A percentile compares a stretch with the other conserved stretches of the same genome.
phyloP scores from a whole-genome alignment of 345 rosid species.

The Boechera stricta region DNA sequence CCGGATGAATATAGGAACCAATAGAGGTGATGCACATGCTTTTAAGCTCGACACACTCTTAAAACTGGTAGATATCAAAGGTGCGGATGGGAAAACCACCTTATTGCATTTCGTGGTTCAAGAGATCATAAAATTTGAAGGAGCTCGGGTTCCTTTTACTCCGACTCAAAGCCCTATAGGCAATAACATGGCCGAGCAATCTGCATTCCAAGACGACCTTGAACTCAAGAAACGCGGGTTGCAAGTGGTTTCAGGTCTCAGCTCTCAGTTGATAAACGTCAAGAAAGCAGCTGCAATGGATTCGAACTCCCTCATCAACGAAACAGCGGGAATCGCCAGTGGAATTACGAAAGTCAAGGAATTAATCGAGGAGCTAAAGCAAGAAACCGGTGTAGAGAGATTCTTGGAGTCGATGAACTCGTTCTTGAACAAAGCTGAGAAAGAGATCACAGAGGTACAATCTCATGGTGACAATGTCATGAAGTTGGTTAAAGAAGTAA shows the following conservation, averaged over 20 bases:
- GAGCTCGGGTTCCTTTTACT: constrained; percentile 57
- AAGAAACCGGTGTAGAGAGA: constrained; percentile 43
- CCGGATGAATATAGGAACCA: constrained; percentile 94
- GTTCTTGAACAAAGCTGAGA: constrained; percentile 72
- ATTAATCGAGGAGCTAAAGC: constrained; percentile 49
- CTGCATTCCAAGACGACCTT: constrained; percentile 62
- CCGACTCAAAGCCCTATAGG: constrained; percentile 43
- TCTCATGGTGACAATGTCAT: constrained; percentile 53
- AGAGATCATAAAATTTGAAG: constrained; percentile 85
- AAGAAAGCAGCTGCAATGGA: constrained; percentile 96
- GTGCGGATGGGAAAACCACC: constrained; percentile 89
- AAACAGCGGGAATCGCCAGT: constrained; percentile 55
- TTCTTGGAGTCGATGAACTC: constrained; percentile 66
- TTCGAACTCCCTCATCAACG: constrained; percentile 62
- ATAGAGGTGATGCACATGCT: constrained; percentile 89
- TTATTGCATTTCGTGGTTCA: constrained; percentile 91
- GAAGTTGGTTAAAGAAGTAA: constrained; percentile 71
- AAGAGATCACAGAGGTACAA: constrained; percentile 64
- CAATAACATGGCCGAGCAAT: constrained; percentile 49
- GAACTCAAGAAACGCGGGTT: constrained; percentile 82
- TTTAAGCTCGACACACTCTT: constrained; percentile 96
- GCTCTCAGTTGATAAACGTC: constrained; percentile 80
- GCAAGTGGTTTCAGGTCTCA: constrained; percentile 77
- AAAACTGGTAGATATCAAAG: constrained; percentile 86
- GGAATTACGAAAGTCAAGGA: constrained; percentile 69